Evolutionary conservation across 768 basidiomycete genomes (phyloP), one percentile per base, ranked within the genome.

Genomic region (Artomyces pyxidatus): DNA sequence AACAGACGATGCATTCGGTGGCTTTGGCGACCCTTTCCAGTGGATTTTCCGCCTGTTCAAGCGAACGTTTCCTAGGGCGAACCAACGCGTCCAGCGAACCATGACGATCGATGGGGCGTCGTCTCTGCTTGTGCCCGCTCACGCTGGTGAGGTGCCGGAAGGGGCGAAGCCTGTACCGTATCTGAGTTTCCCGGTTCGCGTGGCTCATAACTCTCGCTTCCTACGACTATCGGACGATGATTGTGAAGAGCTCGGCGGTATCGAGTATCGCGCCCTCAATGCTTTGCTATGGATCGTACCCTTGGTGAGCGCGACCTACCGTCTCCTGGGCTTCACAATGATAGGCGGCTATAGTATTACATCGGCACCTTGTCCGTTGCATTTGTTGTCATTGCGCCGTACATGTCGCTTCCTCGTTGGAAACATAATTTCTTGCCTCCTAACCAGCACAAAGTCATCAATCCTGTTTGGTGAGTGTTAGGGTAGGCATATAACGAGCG

Each of bases 231-330:
- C 81, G 0, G 73, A 78, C 14, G 87, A 88, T 38, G 83, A 96
- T 55, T 68, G 86, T 59, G 88, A 94, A 51, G 90, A 94, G 59
- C 69, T 97, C 5, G 94, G 92, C 4, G 92, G 93, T 11, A 82
- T 94, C 9, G 94, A 98, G 63, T 97, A 88, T 61, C 76, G 91
- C 10, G 88, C 86, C 6, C 66, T 95, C 54, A 83, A 81, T 40
- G 77, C 81, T 3, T 63, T 95, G 39, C 65, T 89, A 12, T 93
- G 87, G 84, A 74, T 92, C 44, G 78, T 93, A 28, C 74, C 77
- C 4, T 59, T 68, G 38, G 91, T 93, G 59, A 64, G 85, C 71
- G 32, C 12, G 32, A 35, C 3, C 12, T 30, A 37, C 40, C n/a
- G 19, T 45, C 6, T 7, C 39, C 30, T 27, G 22, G 14, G n/a